Percentiles rank a stretch among this genome's conserved stretches.
phyloP scores from a whole-genome alignment of 225 moss, liverwort and hornwort species.

The Antitrichia curtipendula region DNA sequence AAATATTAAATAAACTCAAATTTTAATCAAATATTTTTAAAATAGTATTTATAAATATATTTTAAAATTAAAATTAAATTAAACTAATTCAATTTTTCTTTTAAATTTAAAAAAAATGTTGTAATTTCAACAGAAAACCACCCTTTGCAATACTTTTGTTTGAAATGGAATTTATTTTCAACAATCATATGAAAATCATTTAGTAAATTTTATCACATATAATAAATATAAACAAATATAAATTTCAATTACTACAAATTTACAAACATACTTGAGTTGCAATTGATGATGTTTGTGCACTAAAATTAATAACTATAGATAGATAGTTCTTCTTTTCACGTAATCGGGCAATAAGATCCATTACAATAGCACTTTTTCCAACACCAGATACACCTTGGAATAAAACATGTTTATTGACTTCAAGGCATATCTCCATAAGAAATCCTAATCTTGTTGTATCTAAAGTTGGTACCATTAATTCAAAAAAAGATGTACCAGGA shows the following conservation, averaged over 20 bases:
- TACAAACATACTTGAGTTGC: conserved; percentile 52
- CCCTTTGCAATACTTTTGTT: too few species aligned
- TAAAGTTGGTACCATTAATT: conserved; percentile 76
- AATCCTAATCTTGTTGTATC: conserved; percentile 77
- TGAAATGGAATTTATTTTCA: not conserved
- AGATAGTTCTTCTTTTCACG: conserved; percentile 56
- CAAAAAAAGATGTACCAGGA: conserved; percentile 44
- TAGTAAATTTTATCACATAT: not conserved
- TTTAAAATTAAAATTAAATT: too few species aligned
- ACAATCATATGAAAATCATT: not conserved
- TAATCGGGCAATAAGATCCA: conserved; percentile 48
- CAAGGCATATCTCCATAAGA: conserved; percentile 62
- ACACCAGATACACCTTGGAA: conserved; percentile 77
- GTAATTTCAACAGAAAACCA: not conserved
- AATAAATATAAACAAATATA: not conserved
- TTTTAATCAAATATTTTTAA: not conserved
- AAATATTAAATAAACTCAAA: not conserved
- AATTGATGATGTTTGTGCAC: conserved; percentile 83
- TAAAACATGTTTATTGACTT: conserved; percentile 51
- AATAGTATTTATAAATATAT: too few species aligned
- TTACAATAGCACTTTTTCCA: conserved; percentile 78
- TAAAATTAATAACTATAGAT: conserved; percentile 75
- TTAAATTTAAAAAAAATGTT: not conserved
- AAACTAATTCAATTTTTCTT: too few species aligned
- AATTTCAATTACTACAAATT: too few species aligned